Evolutionary conservation across 495 filamentous ascomycete genomes (phyloP), one percentile per base, ranked within the genome.

Genomic region (Penicillium goetzii): DNA sequence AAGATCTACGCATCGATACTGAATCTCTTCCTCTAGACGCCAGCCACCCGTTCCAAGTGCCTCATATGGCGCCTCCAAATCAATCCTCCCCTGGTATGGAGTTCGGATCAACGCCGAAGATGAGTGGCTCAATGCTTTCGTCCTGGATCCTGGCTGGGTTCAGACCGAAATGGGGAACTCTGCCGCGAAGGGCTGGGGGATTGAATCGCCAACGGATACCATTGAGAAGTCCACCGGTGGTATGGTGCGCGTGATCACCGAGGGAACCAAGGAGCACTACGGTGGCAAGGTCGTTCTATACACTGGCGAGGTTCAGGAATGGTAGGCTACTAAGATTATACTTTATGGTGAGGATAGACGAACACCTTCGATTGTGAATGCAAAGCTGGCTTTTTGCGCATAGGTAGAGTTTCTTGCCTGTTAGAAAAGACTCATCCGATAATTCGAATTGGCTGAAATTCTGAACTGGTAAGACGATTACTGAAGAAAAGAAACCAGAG

Each of bases 131-230:
- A 74, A 64, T 12, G 63, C 74, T 5, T 80, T 82, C 49, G 51
- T 72, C 14, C 17, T 72, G 28, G 58, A 68, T 34, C 68, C 69
- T 2, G 70, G 78, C n/a, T 82, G 72, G 62, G 75, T 75, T 33
- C 68, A 77, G 58, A 85, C 79, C 6, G 80, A 83, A 4, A 70
- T 83, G 66, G 82, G 79, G 8, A 80, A 83, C 63, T 32, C 55
- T 2, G 79, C 64, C 6, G 80, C 80, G 7, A 36, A 64, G 19
- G 49, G 2, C 1, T 71, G 74, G 34, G 79, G 81, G 1, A 12
- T 79, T 15, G 70, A 76, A 19, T 30, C 74, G 43, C 76, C 80
- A 0, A 43, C 64, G 11, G 40, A 67, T 19, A 33, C 59, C 0
- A 50, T 78, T 2, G 75, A 81, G 8, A 70, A 77, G 36, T 72